phyloP scores from a whole-genome alignment of 495 filamentous ascomycete genomes.

The Extremus antarcticus region DNA sequence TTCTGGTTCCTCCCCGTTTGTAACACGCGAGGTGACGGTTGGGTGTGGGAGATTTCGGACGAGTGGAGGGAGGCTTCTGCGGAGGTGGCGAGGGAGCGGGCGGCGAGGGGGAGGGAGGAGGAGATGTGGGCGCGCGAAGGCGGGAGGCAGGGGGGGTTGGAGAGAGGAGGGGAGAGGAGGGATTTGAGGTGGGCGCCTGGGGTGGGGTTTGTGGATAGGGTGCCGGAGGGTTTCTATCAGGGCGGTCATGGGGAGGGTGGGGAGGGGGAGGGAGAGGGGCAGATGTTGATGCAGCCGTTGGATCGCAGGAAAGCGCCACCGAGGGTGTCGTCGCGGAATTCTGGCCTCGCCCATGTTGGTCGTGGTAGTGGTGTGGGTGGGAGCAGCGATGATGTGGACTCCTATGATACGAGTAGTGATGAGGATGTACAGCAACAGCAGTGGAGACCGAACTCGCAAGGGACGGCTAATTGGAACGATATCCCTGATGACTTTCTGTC shows the following conservation, averaged over 20 bases:
- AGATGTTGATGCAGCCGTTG: constrained; percentile 20
- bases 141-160: constrained; percentile 20
- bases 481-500: constrained; percentile 28
- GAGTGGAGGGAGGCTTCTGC: constrained; percentile 30
- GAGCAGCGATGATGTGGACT: constrained; percentile 18
- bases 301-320: constrained; percentile 21
- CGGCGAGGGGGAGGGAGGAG: constrained; percentile 14
- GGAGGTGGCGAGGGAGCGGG: constrained; percentile 21
- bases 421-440: constrained; percentile 19
- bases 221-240: neutral
- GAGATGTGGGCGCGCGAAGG: constrained; percentile 25
- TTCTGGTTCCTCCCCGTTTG: constrained; percentile 73
- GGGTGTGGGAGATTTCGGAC: constrained; percentile 76
- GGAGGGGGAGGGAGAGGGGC: constrained; percentile 10
- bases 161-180: constrained; percentile 3
- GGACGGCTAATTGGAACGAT: constrained; percentile 29
- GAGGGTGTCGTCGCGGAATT: constrained; percentile 2
- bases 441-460: constrained; percentile 3
- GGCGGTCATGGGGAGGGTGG: neutral
- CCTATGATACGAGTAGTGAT: constrained; percentile 23
- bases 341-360: no score
- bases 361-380: neutral
- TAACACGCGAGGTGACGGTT: constrained; percentile 85
- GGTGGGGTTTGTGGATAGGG: constrained; percentile 11
- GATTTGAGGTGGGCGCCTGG: constrained; percentile 15